These are phyloP conservation scores for Tulasnella sp. DNA, from an alignment of 768 basidiomycete species.

Conservation along the genomic window DNA sequence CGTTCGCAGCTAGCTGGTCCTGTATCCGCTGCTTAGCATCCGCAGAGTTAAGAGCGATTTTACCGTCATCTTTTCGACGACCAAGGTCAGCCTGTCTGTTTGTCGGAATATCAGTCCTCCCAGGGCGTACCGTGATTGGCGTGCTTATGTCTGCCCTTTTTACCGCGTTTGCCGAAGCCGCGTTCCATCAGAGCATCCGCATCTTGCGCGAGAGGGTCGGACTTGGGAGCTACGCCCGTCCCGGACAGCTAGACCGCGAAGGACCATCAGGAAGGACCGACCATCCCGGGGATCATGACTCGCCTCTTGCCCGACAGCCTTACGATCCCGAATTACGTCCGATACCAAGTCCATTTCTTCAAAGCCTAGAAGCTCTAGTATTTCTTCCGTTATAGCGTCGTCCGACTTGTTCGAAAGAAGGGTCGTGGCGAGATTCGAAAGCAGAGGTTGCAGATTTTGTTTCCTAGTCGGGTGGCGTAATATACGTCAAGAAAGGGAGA, in stretches of 20 bases:
- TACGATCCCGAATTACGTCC: slow-evolving; percentile 66
- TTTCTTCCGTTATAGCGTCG: slow-evolving; percentile 75
- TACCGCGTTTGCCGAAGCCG: slow-evolving; percentile 30
- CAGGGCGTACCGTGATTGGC: slow-evolving; percentile 17
- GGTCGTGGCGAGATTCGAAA: slow-evolving; percentile 3
- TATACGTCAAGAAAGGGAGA: neutral
- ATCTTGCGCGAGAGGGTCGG: neutral
- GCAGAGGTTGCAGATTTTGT: slow-evolving; percentile 16
- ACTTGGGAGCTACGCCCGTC: neutral
- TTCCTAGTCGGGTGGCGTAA: neutral
- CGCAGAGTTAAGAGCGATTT: slow-evolving; percentile 7
- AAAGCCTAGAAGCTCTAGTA: slow-evolving; percentile 81
- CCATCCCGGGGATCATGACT: slow-evolving; percentile 34
- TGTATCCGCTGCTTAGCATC: slow-evolving; percentile 66
- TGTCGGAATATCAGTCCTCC: neutral
- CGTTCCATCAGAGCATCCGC: neutral
- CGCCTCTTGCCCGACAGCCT: slow-evolving; percentile 56
- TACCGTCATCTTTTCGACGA: slow-evolving; percentile 14
- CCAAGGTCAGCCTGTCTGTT: neutral
- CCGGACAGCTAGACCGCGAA: neutral
- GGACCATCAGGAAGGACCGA: neutral
- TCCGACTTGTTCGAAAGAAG: slow-evolving; percentile 42
- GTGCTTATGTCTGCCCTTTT: slow-evolving; percentile 32
- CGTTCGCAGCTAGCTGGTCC: slow-evolving; percentile 60
- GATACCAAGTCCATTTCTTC: slow-evolving; percentile 79